phyloP scores from a whole-genome alignment of 352 stramenopile species.

The Globisporangium ultimum region DNA sequence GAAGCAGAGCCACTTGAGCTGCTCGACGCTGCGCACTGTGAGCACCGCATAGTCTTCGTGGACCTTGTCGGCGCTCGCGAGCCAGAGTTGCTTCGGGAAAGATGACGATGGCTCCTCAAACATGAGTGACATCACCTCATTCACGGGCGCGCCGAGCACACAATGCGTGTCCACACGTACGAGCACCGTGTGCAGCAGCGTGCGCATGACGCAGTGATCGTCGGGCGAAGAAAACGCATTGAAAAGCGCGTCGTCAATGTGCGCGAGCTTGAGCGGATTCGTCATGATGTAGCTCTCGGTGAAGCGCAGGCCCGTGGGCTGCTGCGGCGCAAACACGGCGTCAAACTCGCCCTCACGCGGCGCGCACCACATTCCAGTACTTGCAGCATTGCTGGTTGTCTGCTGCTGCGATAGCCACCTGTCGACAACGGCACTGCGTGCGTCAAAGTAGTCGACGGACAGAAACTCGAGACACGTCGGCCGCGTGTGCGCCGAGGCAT shows the following conservation, averaged over 20 bases:
- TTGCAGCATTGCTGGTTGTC: not conserved
- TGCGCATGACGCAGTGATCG: not conserved
- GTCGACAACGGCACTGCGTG: conserved; percentile 13
- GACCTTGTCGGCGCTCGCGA: conserved; percentile 15
- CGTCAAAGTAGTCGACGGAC: conserved; percentile 19
- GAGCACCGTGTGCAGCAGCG: conserved; percentile 18
- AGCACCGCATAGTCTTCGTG: conserved; percentile 28
- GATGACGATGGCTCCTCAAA: conserved; percentile 12
- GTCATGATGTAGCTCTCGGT: conserved; percentile 33
- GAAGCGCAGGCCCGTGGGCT: conserved; percentile 34
- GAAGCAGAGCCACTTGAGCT: conserved; percentile 31
- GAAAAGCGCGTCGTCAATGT: conserved; percentile 19
- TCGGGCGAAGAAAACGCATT: not conserved
- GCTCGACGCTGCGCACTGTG: conserved; percentile 18
- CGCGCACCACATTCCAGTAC: no score
- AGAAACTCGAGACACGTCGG: conserved; percentile 31
- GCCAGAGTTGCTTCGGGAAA: conserved; percentile 35
- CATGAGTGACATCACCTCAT: conserved; percentile 28
- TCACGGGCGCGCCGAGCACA: conserved; percentile 26
- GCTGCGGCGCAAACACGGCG: conserved; percentile 24
- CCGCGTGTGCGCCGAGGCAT: conserved; percentile 12
- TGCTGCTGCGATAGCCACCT: conserved; percentile 19
- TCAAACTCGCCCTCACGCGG: conserved; percentile 35
- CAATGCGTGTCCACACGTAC: conserved; percentile 25
- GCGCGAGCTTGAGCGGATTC: conserved; percentile 22